Evolutionary conservation across 2,329 filamentous ascomycete genomes (phyloP).

Genomic region (Pseudocercospora vitis): DNA sequence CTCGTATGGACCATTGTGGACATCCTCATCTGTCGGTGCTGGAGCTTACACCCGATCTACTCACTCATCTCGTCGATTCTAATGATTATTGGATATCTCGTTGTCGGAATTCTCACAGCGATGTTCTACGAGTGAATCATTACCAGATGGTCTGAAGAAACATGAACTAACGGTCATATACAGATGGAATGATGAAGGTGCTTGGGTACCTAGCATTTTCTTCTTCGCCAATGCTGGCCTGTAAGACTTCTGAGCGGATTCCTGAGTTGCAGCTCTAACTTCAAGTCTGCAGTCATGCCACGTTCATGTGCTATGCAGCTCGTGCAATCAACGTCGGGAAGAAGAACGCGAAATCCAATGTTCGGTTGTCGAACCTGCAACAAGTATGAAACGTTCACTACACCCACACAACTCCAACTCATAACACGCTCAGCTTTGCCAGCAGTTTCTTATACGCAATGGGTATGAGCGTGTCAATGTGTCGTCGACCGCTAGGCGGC

Average conservation of each 20-base stretch:
- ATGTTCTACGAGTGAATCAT: background rate
- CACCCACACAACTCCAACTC: no score
- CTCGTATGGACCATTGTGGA: slow-evolving; percentile 5
- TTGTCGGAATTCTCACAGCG: background rate
- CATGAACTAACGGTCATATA: background rate
- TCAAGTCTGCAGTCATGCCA: background rate
- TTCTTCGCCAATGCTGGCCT: slow-evolving; percentile 5
- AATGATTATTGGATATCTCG: background rate
- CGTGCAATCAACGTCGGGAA: background rate
- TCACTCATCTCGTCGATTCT: background rate
- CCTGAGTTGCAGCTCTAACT: background rate
- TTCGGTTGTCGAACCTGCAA: background rate
- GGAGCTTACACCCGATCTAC: slow-evolving; percentile 2
- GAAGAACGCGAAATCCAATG: background rate
- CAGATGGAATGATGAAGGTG: slow-evolving; percentile 1
- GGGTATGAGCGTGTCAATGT: no score
- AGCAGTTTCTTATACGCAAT: no score
- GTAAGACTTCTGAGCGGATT: background rate
- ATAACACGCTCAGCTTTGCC: no score
- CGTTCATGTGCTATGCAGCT: background rate
- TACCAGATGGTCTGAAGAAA: background rate
- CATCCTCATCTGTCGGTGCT: slow-evolving; percentile 5
- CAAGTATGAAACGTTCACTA: no score
- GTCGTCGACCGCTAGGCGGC: no score
- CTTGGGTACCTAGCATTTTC: slow-evolving; percentile 2